These are phyloP conservation scores for Gossypium stocksii DNA, from an alignment of 345 rosid species.

Conservation along the genomic window DNA sequence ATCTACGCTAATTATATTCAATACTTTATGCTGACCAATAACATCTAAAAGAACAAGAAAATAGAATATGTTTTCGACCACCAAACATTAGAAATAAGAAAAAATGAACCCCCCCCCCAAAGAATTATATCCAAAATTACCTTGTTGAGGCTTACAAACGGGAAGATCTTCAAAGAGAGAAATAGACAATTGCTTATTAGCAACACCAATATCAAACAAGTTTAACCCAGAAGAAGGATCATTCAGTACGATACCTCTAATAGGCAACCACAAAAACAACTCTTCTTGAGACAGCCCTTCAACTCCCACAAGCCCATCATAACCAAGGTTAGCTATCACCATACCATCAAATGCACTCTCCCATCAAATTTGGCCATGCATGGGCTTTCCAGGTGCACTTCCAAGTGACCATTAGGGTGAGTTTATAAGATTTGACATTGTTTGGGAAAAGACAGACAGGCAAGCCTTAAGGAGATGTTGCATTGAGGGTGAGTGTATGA, in stretches of 20 bases:
- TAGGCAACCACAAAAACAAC: conserved; percentile 69
- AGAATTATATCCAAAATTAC: too few species aligned
- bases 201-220: conserved; percentile 74
- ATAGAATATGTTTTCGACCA: not conserved
- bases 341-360: conserved; percentile 65
- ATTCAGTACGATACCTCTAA: conserved; percentile 61
- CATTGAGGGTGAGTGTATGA: conserved; percentile 35
- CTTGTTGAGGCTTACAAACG: conserved; percentile 51
- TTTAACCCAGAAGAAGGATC: conserved; percentile 85
- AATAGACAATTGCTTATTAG: conserved; percentile 73
- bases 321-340: conserved; percentile 71
- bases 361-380: conserved; percentile 78
- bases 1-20: not conserved
- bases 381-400: conserved; percentile 59
- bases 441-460: conserved; percentile 81
- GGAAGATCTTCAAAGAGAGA: conserved; percentile 93
- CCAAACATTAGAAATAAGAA: too few species aligned
- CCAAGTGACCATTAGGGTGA: conserved; percentile 50
- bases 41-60: not conserved
- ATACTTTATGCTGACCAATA: not conserved
- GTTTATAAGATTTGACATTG: conserved; percentile 53
- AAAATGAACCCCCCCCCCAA: too few species aligned
- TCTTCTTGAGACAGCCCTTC: conserved; percentile 82
- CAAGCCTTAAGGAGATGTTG: conserved; percentile 66
- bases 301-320: conserved; percentile 71